phyloP scores from a whole-genome alignment of 2,329 filamentous ascomycete species.

The Ustulina deusta region DNA sequence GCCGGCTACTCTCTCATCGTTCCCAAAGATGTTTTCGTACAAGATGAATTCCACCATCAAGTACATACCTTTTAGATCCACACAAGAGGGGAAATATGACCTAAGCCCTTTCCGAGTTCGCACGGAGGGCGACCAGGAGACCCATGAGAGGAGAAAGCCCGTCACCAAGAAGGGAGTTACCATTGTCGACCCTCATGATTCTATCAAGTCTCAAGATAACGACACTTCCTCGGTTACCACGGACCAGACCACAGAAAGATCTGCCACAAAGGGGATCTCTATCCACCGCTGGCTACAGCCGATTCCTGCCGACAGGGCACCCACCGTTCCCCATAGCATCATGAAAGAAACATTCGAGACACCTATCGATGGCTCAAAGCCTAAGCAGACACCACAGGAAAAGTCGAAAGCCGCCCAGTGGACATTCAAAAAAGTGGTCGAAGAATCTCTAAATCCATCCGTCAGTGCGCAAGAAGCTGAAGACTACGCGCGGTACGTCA shows the following conservation, averaged over 20 bases:
- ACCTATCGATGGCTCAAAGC: slow-evolving; percentile 53
- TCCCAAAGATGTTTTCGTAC: slow-evolving; percentile 91
- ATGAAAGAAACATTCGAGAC: slow-evolving; percentile 63
- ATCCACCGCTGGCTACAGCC: slow-evolving; percentile 73
- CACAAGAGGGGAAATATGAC: slow-evolving; percentile 80
- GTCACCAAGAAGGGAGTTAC: slow-evolving; percentile 73
- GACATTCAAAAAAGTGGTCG: slow-evolving; percentile 88
- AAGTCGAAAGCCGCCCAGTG: slow-evolving; percentile 87
- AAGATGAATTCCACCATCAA: slow-evolving; percentile 91
- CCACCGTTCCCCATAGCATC: slow-evolving; percentile 60
- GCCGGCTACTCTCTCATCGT: slow-evolving; percentile 86
- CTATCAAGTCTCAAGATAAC: slow-evolving; percentile 54
- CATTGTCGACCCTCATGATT: slow-evolving; percentile 71
- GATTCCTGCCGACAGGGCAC: slow-evolving; percentile 53
- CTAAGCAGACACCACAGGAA: slow-evolving; percentile 72
- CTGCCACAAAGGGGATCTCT: slow-evolving; percentile 61
- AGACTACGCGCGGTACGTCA: slow-evolving; percentile 90
- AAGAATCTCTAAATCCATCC: slow-evolving; percentile 85
- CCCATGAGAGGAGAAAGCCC: slow-evolving; percentile 69
- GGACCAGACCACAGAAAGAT: slow-evolving; percentile 51
- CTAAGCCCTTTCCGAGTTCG: slow-evolving; percentile 89
- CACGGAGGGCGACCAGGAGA: slow-evolving; percentile 69
- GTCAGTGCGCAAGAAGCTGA: slow-evolving; percentile 81
- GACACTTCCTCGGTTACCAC: slow-evolving; percentile 56
- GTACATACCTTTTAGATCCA: slow-evolving; percentile 81